phyloP scores from a whole-genome alignment of 129 eudicot genomes.

The Cynara cardunculus region DNA sequence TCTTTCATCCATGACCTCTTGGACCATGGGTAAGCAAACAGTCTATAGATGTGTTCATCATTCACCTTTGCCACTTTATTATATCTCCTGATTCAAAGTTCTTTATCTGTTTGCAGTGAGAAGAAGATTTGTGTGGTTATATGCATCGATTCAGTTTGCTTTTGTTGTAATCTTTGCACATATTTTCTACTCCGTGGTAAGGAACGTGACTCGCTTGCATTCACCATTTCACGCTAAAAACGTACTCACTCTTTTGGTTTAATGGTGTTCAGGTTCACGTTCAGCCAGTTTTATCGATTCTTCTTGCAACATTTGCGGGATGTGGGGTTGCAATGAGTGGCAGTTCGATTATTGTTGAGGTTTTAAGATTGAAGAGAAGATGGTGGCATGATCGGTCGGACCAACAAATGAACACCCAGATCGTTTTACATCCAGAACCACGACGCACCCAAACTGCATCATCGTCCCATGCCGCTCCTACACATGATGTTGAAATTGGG shows the following conservation, averaged over 20 bases:
- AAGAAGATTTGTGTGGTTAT: conserved; percentile 78
- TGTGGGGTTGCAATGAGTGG: conserved; percentile 92
- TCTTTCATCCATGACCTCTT: conserved; percentile 82
- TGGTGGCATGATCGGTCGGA: conserved; percentile 28
- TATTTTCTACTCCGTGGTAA: conserved; percentile 83
- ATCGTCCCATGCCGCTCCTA: conserved; percentile 16
- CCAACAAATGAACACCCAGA: conserved; percentile 33
- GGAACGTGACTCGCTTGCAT: conserved; percentile 8
- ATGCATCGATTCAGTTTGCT: conserved; percentile 70
- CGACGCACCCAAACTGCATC: conserved; percentile 35
- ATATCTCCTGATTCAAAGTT: conserved; percentile 4
- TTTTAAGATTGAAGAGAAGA: conserved; percentile 57
- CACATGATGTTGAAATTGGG: conserved; percentile 30
- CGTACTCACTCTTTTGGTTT: neutral
- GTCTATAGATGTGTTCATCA: neutral
- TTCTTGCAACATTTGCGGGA: conserved; percentile 77
- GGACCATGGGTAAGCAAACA: conserved; percentile 74
- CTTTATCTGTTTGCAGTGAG: conserved; percentile 39
- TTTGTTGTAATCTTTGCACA: conserved; percentile 81
- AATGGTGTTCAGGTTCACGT: conserved; percentile 50
- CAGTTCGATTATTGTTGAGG: conserved; percentile 65
- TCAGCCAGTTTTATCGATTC: conserved; percentile 71
- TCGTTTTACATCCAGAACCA: conserved; percentile 27
- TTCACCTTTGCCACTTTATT: neutral
- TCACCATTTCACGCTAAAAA: neutral